Evolutionary conservation across 2,329 filamentous ascomycete species (phyloP).

Genomic region (Cladosporium sp.): DNA sequence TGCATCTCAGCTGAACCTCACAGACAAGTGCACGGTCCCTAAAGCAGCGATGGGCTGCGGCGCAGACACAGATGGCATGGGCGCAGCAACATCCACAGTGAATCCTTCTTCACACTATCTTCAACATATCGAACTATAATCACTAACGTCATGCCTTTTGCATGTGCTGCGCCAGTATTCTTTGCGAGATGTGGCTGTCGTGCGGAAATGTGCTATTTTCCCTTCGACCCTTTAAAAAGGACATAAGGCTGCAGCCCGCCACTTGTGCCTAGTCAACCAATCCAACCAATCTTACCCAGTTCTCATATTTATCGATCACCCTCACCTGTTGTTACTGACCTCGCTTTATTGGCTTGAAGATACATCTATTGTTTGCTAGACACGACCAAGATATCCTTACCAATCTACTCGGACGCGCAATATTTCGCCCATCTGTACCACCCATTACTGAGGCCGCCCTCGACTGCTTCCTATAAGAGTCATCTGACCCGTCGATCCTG

Average conservation of each 20-base stretch:
- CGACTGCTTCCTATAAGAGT: constrained; percentile 8
- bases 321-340: not conserved
- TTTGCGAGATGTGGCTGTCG: not conserved
- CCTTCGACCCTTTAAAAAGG: not conserved
- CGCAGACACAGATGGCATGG: no score
- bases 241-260: constrained; percentile 8
- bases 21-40: no score
- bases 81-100: no score
- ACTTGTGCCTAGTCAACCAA: no score
- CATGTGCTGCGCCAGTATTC: constrained; percentile 7
- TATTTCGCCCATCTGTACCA: not conserved
- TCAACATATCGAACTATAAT: not conserved
- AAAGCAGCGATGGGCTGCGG: no score
- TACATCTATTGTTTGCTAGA: not conserved
- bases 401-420: not conserved
- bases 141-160: constrained; percentile 4
- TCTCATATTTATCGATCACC: not conserved
- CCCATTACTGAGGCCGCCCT: constrained; percentile 7
- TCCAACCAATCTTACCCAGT: no score
- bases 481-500: constrained; percentile 11
- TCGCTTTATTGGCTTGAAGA: not conserved
- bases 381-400: not conserved
- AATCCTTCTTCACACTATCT: not conserved
- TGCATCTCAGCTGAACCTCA: no score
- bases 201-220: no score